Evolutionary conservation across 2,329 filamentous ascomycete species (phyloP), one percentile per base, ranked within the genome.

Genomic region (Trichothecium sympodiale): DNA sequence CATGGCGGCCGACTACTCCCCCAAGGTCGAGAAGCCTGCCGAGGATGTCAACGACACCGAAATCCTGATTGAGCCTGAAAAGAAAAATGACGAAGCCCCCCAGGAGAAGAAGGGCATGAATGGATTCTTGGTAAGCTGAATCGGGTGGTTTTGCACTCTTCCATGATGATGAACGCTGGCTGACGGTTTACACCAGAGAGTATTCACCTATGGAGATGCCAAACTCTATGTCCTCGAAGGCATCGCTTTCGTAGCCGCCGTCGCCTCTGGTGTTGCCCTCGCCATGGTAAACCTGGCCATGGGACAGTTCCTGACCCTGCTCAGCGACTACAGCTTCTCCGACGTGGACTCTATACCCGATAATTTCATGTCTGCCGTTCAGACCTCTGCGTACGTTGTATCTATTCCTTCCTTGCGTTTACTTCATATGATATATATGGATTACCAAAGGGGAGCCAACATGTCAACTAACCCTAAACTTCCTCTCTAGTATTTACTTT

Each of bases 261-360:
- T 52, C 10, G 43, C 36, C 4, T 51, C 51, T 1, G 52, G 52
- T 3, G 45, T 48, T 8, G 47, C 47, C 1, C 33, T 53, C 8
- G 50, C 50, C 23, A 40, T 53, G 42, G 43, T 52, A 23, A 53
- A 54, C 17, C 25, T 55, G 2, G 46, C 53, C 15, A 37, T 54
- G 6, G 52, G 52, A 4, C 16, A 46, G 3, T 51, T 53, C 33
- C 45, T 55, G 20, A 43, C 44, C 3, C 31, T 52, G 3, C 34
- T 54, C 15, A 46, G 41, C 29, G 43, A 47, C 31, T 36, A 34
- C 12, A 43, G 31, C 14, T 38, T 36, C 16, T 31, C 28, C 14
- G 32, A 38, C 2, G 34, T 33, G 25, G 32, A 40, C 3, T 32
- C 35, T 8, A 31, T 39, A 2, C 41, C 47, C 1, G 37, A 38